Evolutionary conservation across 768 basidiomycete genomes (phyloP).

Genomic region (Mycena pura): DNA sequence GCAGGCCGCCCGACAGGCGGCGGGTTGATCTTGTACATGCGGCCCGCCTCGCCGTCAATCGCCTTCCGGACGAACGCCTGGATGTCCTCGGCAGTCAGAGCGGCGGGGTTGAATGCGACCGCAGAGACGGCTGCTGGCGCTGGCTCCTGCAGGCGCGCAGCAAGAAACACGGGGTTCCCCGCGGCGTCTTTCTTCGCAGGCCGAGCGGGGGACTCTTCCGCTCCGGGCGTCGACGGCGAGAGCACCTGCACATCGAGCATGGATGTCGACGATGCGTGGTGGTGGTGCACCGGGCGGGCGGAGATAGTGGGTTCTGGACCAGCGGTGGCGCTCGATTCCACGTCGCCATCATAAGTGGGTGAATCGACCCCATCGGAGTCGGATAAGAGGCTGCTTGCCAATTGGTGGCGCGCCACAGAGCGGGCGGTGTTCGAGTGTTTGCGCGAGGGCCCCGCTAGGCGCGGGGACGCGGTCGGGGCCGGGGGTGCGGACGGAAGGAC

Average conservation of each 20-base stretch:
- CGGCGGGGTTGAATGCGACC: conserved; percentile 65
- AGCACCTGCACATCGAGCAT: conserved; percentile 55
- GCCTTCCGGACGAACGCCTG: conserved; percentile 77
- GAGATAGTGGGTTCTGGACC: conserved; percentile 50
- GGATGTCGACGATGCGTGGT: conserved; percentile 56
- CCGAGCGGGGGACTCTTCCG: neutral
- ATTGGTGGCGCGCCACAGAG: conserved; percentile 49
- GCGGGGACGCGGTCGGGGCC: neutral
- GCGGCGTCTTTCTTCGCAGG: conserved; percentile 13
- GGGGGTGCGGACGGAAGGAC: neutral
- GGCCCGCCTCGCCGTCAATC: conserved; percentile 70
- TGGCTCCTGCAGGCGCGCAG: conserved; percentile 40
- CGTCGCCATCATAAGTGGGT: conserved; percentile 90
- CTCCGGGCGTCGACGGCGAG: conserved; percentile 1
- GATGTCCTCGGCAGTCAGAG: conserved; percentile 78
- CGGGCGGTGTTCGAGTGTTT: conserved; percentile 38
- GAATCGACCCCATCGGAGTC: conserved; percentile 83
- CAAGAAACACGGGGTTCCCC: conserved; percentile 16
- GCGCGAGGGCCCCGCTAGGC: conserved; percentile 26
- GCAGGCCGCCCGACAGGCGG: conserved; percentile 84
- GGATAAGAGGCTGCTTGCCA: conserved; percentile 61
- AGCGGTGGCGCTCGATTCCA: conserved; percentile 78
- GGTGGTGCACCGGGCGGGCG: conserved; percentile 28
- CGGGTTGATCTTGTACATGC: conserved; percentile 84
- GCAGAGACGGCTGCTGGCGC: conserved; percentile 45